A percentile compares a stretch with the other conserved stretches of the same genome.
Conservation (phyloP, 345 rosid genomes). For the Salix caprea region DNA sequence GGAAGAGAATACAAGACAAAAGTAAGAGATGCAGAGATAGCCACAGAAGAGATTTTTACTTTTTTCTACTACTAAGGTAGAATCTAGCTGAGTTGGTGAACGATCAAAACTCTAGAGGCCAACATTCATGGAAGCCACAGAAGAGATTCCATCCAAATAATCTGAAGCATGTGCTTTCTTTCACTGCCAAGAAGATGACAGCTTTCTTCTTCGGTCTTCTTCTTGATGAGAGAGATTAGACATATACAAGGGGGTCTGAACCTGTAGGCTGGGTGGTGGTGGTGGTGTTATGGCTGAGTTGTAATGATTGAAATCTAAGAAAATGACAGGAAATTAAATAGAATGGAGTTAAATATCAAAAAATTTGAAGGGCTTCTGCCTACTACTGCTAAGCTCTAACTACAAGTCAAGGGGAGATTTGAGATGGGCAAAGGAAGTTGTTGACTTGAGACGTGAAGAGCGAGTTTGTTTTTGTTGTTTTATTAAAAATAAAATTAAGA, state of each 20-base stretch:
- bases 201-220: neutral
- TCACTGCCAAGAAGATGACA: neutral
- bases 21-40: conserved; percentile 6
- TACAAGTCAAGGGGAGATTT: neutral
- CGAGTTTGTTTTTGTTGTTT: no score
- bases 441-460: no score
- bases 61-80: neutral
- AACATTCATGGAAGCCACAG: neutral
- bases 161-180: neutral
- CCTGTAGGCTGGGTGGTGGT: neutral
- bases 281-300: neutral
- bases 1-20: neutral
- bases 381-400: neutral
- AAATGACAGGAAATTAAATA: no score
- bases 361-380: neutral
- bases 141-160: neutral
- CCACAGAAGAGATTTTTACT: neutral
- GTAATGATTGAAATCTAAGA: neutral
- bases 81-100: conserved; percentile 13
- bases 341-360: neutral
- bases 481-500: no score
- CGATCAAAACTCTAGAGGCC: neutral
- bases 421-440: neutral
- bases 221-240: neutral
- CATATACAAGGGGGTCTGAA: neutral